Percentiles rank a stretch among this genome's conserved stretches.
Evolutionary conservation across 2,329 filamentous ascomycete genomes (phyloP).

Genomic region (Magnaporthiopsis incrustans): DNA sequence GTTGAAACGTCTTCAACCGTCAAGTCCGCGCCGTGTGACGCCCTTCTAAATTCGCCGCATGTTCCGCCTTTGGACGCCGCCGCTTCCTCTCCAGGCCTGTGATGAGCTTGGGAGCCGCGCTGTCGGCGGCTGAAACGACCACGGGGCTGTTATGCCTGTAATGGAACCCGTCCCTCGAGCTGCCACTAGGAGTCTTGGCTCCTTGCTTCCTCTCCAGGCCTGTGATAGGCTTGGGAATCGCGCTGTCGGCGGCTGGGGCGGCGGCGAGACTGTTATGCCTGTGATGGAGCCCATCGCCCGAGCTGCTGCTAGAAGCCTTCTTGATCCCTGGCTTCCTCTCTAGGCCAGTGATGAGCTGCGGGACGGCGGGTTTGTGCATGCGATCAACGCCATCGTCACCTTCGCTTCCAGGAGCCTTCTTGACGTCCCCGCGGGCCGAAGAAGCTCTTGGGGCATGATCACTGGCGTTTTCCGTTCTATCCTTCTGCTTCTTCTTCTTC

Average conservation of each 20-base stretch:
- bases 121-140: neutral
- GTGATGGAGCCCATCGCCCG: too few species aligned
- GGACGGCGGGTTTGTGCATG: too few species aligned
- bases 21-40: neutral
- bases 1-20: neutral
- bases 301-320: too few species aligned
- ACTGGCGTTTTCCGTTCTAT: neutral
- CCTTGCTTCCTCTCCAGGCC: neutral
- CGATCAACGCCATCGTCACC: too few species aligned
- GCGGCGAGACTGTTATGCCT: too few species aligned
- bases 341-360: neutral
- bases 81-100: neutral
- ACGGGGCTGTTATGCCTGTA: neutral
- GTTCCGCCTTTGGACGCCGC: neutral
- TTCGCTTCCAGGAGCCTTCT: neutral
- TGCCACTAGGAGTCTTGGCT: neutral
- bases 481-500: neutral
- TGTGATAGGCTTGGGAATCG: neutral
- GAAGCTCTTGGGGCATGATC: neutral
- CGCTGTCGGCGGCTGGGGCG: neutral
- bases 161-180: too few species aligned
- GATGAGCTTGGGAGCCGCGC: neutral
- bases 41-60: neutral
- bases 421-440: neutral
- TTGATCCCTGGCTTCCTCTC: neutral